These are phyloP conservation scores for Penicillium tannophilum DNA, from an alignment of 495 filamentous ascomycete species.

Conservation along the genomic window DNA sequence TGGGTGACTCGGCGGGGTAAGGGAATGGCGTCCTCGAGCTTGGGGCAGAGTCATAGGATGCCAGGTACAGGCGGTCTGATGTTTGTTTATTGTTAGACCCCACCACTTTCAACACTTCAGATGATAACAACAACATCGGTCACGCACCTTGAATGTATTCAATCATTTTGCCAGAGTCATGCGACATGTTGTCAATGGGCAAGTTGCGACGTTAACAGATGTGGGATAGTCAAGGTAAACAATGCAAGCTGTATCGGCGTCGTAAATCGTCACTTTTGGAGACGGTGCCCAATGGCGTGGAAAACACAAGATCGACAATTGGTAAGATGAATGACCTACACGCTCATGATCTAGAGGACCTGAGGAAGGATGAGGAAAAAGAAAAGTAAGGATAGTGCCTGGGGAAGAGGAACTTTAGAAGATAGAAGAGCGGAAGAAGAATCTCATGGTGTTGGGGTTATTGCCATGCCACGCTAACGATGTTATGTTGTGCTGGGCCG, in stretches of 20 bases:
- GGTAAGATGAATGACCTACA: conserved; percentile 18
- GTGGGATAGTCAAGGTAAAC: conserved; percentile 15
- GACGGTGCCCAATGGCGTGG: conserved; percentile 10
- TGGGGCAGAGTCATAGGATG: conserved; percentile 83
- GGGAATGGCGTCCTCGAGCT: conserved; percentile 83
- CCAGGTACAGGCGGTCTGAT: conserved; percentile 91
- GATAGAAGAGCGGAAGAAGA: conserved; percentile 28
- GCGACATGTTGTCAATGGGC: conserved; percentile 33
- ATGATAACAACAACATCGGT: not conserved
- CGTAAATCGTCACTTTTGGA: conserved; percentile 8
- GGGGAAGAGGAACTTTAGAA: conserved; percentile 17
- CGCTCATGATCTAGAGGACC: conserved; percentile 25
- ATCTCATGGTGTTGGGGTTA: conserved; percentile 41
- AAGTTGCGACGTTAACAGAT: conserved; percentile 13
- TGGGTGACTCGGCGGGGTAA: conserved; percentile 63
- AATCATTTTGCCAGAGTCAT: conserved; percentile 62
- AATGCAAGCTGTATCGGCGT: conserved; percentile 3
- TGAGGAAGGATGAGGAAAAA: conserved; percentile 6
- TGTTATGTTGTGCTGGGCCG: conserved; percentile 47
- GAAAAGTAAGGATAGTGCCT: conserved; percentile 15
- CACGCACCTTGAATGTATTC: conserved; percentile 75
- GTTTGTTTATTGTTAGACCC: conserved; percentile 18
- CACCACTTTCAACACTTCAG: not conserved
- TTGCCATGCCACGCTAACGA: conserved; percentile 47
- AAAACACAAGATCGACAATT: conserved; percentile 13